These are phyloP conservation scores for Neocallimastix lanati DNA, from an alignment of 192 early-diverging fungal genomes.

Conservation along the genomic window DNA sequence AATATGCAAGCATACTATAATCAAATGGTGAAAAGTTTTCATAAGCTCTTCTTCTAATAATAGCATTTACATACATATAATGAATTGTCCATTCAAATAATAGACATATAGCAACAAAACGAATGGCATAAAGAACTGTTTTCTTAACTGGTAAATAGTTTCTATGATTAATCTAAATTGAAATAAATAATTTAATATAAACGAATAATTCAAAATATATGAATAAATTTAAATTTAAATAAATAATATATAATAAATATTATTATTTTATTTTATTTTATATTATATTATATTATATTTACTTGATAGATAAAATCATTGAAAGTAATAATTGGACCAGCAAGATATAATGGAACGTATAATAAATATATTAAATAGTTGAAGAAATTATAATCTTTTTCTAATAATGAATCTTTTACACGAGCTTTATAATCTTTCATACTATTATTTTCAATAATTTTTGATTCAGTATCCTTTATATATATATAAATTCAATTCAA, in stretches of 20 bases:
- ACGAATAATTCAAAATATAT: too few species aligned
- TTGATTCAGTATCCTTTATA: neutral
- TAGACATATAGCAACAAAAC: conserved; percentile 42
- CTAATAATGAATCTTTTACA: conserved; percentile 25
- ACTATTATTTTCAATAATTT: neutral
- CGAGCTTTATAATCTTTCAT: conserved; percentile 24
- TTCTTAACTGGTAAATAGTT: neutral
- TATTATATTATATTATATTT: too few species aligned
- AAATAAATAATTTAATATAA: too few species aligned
- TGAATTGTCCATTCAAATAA: conserved; percentile 84
- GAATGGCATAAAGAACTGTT: conserved; percentile 31
- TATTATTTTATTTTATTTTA: too few species aligned
- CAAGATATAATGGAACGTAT: conserved; percentile 85
- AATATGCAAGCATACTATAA: conserved; percentile 72
- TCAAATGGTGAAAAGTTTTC: conserved; percentile 56
- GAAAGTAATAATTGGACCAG: conserved; percentile 88
- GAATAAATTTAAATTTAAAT: too few species aligned
- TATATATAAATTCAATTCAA: too few species aligned
- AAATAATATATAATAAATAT: too few species aligned
- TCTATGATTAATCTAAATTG: neutral
- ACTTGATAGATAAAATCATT: conserved; percentile 80
- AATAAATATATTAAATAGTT: conserved; percentile 63
- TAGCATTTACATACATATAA: conserved; percentile 72
- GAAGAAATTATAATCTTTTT: conserved; percentile 52
- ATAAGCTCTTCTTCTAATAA: conserved; percentile 75